Evolutionary conservation across 179 eudicot species (phyloP), one percentile per base, ranked within the genome.

Genomic region (Drosera spatulata): DNA sequence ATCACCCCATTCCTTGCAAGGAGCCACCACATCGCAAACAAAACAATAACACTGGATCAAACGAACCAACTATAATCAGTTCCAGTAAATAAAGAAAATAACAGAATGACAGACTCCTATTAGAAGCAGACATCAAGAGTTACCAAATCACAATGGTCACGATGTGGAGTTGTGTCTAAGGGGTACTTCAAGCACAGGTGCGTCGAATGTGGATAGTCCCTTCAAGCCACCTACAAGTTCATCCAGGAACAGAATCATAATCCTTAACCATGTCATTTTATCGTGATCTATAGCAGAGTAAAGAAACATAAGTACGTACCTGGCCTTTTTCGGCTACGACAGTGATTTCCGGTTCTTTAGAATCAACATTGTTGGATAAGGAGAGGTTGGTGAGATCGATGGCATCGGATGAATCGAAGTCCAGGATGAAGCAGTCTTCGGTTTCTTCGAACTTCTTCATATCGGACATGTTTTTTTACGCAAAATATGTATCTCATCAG

Each of bases 401-500:
- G 10, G 61, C 22, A 10, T 70, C 73, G 10, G 11, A 59, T 3
- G 74, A 69, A 60, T 70, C 69, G 47, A 70, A 70, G 5, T 64
- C 74, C 39, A 70, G 51, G 61, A 70, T 70, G 65, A 70, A 70
- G 49, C 74, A 70, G 50, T 70, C 74, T 47, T 70, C 74, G 11
- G 45, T 51, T 42, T 70, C 69, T 64, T 77, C 81, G 48, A 70
- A 47, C 63, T 59, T 71, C 50, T 41, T 53, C 71, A 77, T 60
- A 14, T 77, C 75, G 2, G 37, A 11, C 50, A 44, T 68, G 45
- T 65, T 74, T 51, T 51, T 77, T 58, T 22, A 77, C 47, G 47
- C 81, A 77, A 40, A 73, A 73, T 0, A 77, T 67, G n/a, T 72
- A 73, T 39, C 78, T 60, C 2, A 73, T 73, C 2, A 38, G 33